Evolutionary conservation across 2,329 filamentous ascomycete species (phyloP).

Genomic region (Cladosporium austrohemisphaericum): DNA sequence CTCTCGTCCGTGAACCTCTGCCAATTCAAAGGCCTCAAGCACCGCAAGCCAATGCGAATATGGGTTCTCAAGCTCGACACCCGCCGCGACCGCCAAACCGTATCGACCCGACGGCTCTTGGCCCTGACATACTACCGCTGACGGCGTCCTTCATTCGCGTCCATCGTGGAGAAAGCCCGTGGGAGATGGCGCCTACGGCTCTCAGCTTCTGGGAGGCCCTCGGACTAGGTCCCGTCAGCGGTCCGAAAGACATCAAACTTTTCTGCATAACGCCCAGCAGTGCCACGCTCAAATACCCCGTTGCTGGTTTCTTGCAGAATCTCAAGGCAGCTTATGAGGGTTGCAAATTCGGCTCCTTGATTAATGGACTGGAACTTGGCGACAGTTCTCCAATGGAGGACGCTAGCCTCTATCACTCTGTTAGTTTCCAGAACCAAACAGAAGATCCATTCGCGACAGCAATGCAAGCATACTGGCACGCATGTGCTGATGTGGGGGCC

Average conservation of each 20-base stretch:
- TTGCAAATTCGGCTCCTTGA: conserved; percentile 58
- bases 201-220: conserved; percentile 79
- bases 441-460: not conserved
- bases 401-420: not conserved
- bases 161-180: conserved; percentile 62
- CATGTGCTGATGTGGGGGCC: not conserved
- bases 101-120: conserved; percentile 25
- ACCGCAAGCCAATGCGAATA: conserved; percentile 17
- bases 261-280: conserved; percentile 68
- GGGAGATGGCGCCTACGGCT: conserved; percentile 71
- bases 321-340: conserved; percentile 70
- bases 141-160: conserved; percentile 70
- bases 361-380: not conserved
- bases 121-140: conserved; percentile 45
- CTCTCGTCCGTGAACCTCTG: conserved; percentile 24
- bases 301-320: conserved; percentile 62
- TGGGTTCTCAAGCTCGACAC: conserved; percentile 19
- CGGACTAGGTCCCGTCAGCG: conserved; percentile 67
- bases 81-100: conserved; percentile 31
- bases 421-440: not conserved
- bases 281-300: conserved; percentile 59
- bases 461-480: conserved; percentile 6
- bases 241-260: conserved; percentile 66
- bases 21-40: conserved; percentile 16
- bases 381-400: not conserved